A percentile compares a stretch with the other conserved stretches of the same genome.
phyloP scores from a whole-genome alignment of 2,329 filamentous ascomycete species.

The Aspergillus cejpii region DNA sequence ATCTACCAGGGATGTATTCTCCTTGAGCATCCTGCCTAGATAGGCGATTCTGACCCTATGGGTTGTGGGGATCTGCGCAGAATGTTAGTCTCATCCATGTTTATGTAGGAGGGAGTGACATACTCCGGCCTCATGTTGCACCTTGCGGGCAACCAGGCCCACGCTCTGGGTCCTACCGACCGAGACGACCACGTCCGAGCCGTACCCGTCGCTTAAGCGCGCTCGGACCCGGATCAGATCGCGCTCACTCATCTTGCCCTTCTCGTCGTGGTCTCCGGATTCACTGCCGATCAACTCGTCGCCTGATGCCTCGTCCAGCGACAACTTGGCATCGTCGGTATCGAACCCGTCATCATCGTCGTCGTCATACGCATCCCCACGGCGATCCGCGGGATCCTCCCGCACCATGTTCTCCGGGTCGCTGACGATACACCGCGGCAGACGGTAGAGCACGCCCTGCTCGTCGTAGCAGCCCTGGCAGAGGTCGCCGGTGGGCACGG shows the following conservation, averaged over 20 bases:
- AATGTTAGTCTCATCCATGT: conserved; percentile 5
- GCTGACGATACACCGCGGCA: conserved; percentile 62
- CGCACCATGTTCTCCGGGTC: conserved; percentile 55
- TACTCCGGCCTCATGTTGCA: conserved; percentile 60
- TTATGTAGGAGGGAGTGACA: conserved; percentile 26
- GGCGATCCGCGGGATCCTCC: conserved; percentile 18
- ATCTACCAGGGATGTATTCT: conserved; percentile 55
- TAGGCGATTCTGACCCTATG: conserved; percentile 67
- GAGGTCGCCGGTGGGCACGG: conserved; percentile 65
- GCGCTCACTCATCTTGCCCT: conserved; percentile 53
- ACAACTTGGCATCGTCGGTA: conserved; percentile 30
- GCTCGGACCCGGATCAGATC: conserved; percentile 55
- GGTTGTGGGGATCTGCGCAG: conserved; percentile 49
- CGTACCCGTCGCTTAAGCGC: conserved; percentile 58
- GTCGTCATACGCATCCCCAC: conserved; percentile 18
- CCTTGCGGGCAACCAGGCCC: conserved; percentile 53
- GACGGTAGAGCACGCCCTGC: conserved; percentile 61
- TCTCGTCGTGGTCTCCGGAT: conserved; percentile 47
- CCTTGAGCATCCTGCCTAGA: conserved; percentile 71
- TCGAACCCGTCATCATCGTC: conserved; percentile 23
- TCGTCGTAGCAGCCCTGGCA: conserved; percentile 66
- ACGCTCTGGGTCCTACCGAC: conserved; percentile 59
- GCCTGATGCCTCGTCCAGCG: conserved; percentile 35
- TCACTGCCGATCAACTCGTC: conserved; percentile 36
- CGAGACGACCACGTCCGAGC: conserved; percentile 55